Evolutionary conservation across 2,329 filamentous ascomycete species (phyloP).

Genomic region (Zymoseptoria brevis): DNA sequence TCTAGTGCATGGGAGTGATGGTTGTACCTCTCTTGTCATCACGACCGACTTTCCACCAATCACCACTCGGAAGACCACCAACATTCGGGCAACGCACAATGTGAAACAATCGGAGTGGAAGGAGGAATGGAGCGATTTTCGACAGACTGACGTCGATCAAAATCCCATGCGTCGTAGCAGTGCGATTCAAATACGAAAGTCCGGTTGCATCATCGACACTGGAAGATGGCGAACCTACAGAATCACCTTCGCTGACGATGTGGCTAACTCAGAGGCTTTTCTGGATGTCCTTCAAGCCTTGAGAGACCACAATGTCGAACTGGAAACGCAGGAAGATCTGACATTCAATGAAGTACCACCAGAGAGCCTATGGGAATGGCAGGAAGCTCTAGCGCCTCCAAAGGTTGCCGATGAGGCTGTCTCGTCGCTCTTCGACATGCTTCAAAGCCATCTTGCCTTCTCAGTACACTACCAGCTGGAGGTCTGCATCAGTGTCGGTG

Average conservation of each 20-base stretch:
- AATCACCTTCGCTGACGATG: slow-evolving; percentile 37
- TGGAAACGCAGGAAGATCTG: slow-evolving; percentile 41
- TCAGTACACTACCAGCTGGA: slow-evolving; percentile 82
- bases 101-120: slow-evolving; percentile 41
- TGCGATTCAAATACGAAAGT: slow-evolving; percentile 39
- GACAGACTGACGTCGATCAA: slow-evolving; percentile 56
- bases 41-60: slow-evolving; percentile 31
- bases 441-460: slow-evolving; percentile 43
- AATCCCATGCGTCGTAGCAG: slow-evolving; percentile 13
- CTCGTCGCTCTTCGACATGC: slow-evolving; percentile 12
- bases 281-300: slow-evolving; percentile 45
- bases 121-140: slow-evolving; percentile 51
- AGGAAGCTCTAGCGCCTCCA: background rate
- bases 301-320: slow-evolving; percentile 62
- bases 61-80: slow-evolving; percentile 18
- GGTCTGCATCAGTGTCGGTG: slow-evolving; percentile 75
- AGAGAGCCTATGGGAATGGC: slow-evolving; percentile 9
- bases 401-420: background rate
- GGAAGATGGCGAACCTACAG: slow-evolving; percentile 56
- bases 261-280: slow-evolving; percentile 11
- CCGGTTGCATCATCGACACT: slow-evolving; percentile 50
- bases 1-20: slow-evolving; percentile 17
- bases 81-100: slow-evolving; percentile 34
- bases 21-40: slow-evolving; percentile 26
- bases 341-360: slow-evolving; percentile 22